A percentile compares a stretch with the other conserved stretches of the same genome.
Conservation (phyloP, 2,329 filamentous ascomycete genomes). For the Colletotrichum sp. region DNA sequence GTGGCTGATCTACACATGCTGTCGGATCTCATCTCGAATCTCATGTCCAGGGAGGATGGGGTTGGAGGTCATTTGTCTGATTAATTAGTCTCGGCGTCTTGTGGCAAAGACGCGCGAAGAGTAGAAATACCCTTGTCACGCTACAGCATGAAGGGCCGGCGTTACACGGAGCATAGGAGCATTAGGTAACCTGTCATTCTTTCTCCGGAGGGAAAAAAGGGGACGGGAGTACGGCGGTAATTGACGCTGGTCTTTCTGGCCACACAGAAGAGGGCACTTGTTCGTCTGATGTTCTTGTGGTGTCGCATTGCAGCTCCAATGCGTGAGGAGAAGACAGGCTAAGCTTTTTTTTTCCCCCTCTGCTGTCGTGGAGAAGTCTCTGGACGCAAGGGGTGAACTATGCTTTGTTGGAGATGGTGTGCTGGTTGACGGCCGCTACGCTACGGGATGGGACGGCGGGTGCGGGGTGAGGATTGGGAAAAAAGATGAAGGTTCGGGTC, state of each 20-base stretch:
- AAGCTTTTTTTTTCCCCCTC: neutral
- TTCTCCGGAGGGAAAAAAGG: neutral
- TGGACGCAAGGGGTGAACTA: neutral
- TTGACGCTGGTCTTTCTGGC: neutral
- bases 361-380: neutral
- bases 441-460: neutral
- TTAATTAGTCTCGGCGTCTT: neutral
- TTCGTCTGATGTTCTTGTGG: neutral
- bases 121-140: neutral
- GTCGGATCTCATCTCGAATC: neutral
- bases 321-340: neutral
- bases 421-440: neutral
- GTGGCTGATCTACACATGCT: neutral
- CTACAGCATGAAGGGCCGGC: constrained; percentile 9
- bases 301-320: neutral
- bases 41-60: neutral
- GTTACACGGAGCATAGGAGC: constrained; percentile 1
- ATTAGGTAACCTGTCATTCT: neutral
- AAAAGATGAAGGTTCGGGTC: neutral
- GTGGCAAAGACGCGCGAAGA: neutral
- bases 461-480: neutral
- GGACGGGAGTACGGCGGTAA: neutral
- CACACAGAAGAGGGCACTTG: neutral
- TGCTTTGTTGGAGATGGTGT: neutral
- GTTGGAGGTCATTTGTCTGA: neutral